phyloP scores from a whole-genome alignment of 208 protist species.

The Wallacemonas sp. region DNA sequence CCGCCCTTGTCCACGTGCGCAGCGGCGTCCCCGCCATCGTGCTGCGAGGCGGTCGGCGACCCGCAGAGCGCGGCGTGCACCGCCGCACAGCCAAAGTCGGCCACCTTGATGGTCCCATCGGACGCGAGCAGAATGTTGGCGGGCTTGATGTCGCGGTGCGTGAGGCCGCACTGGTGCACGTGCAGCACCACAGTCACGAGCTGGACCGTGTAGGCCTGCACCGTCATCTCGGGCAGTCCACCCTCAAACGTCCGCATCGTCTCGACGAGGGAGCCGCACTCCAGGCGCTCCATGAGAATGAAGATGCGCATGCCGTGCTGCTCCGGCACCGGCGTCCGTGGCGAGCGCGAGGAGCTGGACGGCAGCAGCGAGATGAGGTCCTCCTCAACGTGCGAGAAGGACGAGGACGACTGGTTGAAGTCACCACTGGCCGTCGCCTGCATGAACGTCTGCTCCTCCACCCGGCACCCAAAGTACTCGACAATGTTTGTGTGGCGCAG shows the following conservation, averaged over 20 bases:
- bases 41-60: neutral
- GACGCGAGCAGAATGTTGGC: slow-evolving; percentile 72
- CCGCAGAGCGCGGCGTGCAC: slow-evolving; percentile 12
- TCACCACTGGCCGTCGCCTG: neutral
- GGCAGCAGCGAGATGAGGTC: slow-evolving; percentile 11
- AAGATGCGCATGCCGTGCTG: slow-evolving; percentile 24
- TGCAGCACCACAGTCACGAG: slow-evolving; percentile 40
- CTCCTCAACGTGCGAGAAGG: slow-evolving; percentile 3
- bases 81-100: slow-evolving; percentile 54
- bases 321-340: neutral
- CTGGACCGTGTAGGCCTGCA: slow-evolving; percentile 28
- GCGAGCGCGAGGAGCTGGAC: neutral
- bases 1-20: neutral
- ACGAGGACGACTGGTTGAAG: neutral
- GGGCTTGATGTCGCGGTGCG: slow-evolving; percentile 84
- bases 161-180: slow-evolving; percentile 45
- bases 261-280: slow-evolving; percentile 30
- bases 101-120: slow-evolving; percentile 44
- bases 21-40: neutral
- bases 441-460: slow-evolving; percentile 17
- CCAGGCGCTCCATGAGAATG: slow-evolving; percentile 41
- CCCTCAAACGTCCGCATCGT: slow-evolving; percentile 22
- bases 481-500: slow-evolving; percentile 39
- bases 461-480: slow-evolving; percentile 35
- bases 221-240: slow-evolving; percentile 34